These are phyloP conservation scores for Ascochyta rabiei DNA, from an alignment of 2,329 filamentous ascomycete genomes.

Conservation along the genomic window DNA sequence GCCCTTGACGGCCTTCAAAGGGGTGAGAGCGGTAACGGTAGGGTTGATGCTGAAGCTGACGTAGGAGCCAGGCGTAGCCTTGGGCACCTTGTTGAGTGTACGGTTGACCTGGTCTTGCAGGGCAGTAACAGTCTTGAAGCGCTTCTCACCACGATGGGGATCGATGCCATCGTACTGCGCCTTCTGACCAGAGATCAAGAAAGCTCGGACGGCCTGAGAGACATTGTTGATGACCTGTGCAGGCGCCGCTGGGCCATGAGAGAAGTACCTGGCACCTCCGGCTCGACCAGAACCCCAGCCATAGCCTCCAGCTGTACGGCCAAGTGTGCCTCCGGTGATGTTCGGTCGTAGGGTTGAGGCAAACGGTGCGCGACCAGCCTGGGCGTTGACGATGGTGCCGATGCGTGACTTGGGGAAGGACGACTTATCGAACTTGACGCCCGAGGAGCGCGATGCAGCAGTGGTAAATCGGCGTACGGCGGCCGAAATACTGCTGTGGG, in stretches of 20 bases:
- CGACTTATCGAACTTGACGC: conserved; percentile 56
- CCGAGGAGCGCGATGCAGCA: conserved; percentile 47
- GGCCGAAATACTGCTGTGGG: conserved; percentile 54
- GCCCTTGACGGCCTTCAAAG: conserved; percentile 65
- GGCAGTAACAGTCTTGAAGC: conserved; percentile 76
- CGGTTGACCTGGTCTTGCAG: conserved; percentile 75
- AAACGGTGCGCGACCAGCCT: conserved; percentile 81
- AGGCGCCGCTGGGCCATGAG: conserved; percentile 81
- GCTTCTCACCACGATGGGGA: conserved; percentile 71
- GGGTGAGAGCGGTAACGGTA: conserved; percentile 85
- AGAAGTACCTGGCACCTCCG: conserved; percentile 84
- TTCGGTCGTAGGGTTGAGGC: conserved; percentile 89
- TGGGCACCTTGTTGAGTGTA: conserved; percentile 67
- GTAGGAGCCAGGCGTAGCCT: conserved; percentile 72
- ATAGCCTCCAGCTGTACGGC: conserved; percentile 90
- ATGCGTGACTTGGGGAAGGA: conserved; percentile 64
- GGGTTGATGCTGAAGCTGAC: conserved; percentile 89
- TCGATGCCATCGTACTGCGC: conserved; percentile 83
- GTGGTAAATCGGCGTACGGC: conserved; percentile 61
- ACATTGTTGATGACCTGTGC: conserved; percentile 94
- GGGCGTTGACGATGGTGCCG: conserved; percentile 62
- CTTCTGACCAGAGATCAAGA: conserved; percentile 89
- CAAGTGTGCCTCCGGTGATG: conserved; percentile 83
- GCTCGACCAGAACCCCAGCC: conserved; percentile 70
- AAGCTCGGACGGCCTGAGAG: conserved; percentile 89